Conservation (phyloP, 352 stramenopile genomes). For the Phytophthora quininea region DNA sequence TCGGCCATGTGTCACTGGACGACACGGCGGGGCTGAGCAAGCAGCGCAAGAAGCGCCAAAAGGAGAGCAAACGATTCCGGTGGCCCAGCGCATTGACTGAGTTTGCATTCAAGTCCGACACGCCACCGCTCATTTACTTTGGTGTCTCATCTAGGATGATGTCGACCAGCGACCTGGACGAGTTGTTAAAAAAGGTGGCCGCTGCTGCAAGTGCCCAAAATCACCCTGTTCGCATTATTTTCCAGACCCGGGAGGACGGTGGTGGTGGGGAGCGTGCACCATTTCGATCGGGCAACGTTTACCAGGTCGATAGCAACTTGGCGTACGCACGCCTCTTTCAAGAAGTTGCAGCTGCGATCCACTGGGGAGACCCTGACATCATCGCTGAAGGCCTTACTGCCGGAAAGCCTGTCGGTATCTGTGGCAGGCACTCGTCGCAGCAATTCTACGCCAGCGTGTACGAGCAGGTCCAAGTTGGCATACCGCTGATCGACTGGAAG, state of each 20-base stretch:
- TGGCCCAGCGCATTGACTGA: slow-evolving; percentile 11
- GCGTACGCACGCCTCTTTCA: slow-evolving; percentile 83
- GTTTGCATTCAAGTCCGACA: slow-evolving; percentile 27
- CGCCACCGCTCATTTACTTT: slow-evolving; percentile 47
- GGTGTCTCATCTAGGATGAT: slow-evolving; percentile 42
- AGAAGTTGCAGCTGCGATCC: slow-evolving; percentile 74
- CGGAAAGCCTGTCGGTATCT: slow-evolving; percentile 85
- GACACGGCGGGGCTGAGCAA: slow-evolving; percentile 21
- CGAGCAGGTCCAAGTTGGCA: slow-evolving; percentile 63
- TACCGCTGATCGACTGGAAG: slow-evolving; percentile 65
- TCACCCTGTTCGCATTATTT: slow-evolving; percentile 46
- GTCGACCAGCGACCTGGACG: slow-evolving; percentile 27
- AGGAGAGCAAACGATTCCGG: slow-evolving; percentile 23
- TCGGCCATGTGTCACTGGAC: slow-evolving; percentile 39
- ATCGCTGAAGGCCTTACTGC: slow-evolving; percentile 75
- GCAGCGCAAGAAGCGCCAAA: slow-evolving; percentile 21
- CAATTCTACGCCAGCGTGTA: slow-evolving; percentile 83
- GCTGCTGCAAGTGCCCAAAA: slow-evolving; percentile 20
- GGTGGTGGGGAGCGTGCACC: slow-evolving; percentile 10
- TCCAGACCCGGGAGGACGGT: slow-evolving; percentile 47
- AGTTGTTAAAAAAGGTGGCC: slow-evolving; percentile 45
- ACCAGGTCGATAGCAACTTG: slow-evolving; percentile 36
- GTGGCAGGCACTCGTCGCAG: slow-evolving; percentile 89
- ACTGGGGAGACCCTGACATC: slow-evolving; percentile 75
- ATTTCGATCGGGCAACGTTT: slow-evolving; percentile 28